A percentile compares a stretch with the other conserved stretches of the same genome.
phyloP scores from a whole-genome alignment of 2,329 filamentous ascomycete genomes.

The Trichoderma koningii region DNA sequence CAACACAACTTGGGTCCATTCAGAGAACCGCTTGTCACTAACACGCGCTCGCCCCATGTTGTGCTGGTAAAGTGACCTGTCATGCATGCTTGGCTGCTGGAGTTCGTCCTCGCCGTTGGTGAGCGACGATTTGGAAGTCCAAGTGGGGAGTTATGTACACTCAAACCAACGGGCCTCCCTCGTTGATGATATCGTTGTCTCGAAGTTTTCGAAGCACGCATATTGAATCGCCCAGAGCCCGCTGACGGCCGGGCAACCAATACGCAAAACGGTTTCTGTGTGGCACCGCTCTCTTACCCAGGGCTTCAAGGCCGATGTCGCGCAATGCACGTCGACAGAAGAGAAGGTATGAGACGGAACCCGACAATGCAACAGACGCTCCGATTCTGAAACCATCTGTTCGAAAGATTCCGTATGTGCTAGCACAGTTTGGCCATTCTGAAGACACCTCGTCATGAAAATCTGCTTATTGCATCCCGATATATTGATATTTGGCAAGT shows the following conservation, averaged over 20 bases:
- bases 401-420: not conserved
- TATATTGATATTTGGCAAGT: not conserved
- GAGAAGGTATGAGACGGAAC: not conserved
- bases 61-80: constrained; percentile 22
- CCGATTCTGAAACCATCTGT: not conserved
- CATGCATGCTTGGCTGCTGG: constrained; percentile 23
- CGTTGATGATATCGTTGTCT: not conserved
- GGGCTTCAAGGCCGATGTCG: not conserved
- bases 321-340: not conserved
- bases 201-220: not conserved
- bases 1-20: not conserved
- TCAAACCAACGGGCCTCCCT: not conserved
- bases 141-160: not conserved
- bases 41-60: not conserved
- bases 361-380: not conserved
- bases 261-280: not conserved
- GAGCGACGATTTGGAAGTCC: not conserved
- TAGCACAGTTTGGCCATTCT: not conserved
- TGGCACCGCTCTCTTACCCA: not conserved
- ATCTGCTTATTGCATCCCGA: not conserved
- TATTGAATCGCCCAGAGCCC: not conserved
- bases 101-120: not conserved
- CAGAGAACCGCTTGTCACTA: not conserved
- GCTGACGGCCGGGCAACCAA: not conserved
- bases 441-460: too few species aligned